A percentile compares a stretch with the other conserved stretches of the same genome.
These are phyloP conservation scores for Seiridium cupressi DNA, from an alignment of 2,329 filamentous ascomycete species.

Conservation along the genomic window DNA sequence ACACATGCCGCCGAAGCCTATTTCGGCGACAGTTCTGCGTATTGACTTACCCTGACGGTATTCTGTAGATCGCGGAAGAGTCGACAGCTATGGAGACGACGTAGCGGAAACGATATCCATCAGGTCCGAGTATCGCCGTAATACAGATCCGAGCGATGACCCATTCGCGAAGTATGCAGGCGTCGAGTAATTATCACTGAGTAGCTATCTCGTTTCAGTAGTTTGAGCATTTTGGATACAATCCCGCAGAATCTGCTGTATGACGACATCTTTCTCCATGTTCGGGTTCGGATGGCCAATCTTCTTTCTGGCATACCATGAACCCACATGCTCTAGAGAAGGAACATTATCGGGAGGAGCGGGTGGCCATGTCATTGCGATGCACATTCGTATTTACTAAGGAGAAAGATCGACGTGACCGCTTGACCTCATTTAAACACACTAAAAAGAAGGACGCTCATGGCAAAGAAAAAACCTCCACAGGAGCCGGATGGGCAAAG, in stretches of 20 bases:
- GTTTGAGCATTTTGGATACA: neutral
- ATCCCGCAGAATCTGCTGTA: neutral
- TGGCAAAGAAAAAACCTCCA: neutral
- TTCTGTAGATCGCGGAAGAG: no score
- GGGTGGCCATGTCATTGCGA: neutral
- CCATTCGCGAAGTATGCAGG: conserved; percentile 43
- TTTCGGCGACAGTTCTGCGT: no score
- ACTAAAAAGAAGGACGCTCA: neutral
- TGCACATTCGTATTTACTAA: neutral
- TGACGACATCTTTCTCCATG: neutral
- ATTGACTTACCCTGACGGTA: no score
- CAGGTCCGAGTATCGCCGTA: conserved; percentile 57
- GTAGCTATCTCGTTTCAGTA: neutral
- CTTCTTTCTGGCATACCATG: neutral
- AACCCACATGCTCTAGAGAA: neutral
- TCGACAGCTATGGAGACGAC: conserved; percentile 53
- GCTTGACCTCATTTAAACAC: no score
- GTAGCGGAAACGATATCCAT: conserved; percentile 46
- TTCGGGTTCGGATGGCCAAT: neutral
- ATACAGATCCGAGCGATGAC: conserved; percentile 47
- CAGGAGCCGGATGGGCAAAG: neutral
- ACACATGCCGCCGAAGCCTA: no score
- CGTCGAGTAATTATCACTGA: no score
- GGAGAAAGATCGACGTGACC: neutral
- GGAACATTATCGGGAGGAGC: neutral